phyloP scores from a whole-genome alignment of 163 green algal species.

The Chlamydomonas reinhardtii region DNA sequence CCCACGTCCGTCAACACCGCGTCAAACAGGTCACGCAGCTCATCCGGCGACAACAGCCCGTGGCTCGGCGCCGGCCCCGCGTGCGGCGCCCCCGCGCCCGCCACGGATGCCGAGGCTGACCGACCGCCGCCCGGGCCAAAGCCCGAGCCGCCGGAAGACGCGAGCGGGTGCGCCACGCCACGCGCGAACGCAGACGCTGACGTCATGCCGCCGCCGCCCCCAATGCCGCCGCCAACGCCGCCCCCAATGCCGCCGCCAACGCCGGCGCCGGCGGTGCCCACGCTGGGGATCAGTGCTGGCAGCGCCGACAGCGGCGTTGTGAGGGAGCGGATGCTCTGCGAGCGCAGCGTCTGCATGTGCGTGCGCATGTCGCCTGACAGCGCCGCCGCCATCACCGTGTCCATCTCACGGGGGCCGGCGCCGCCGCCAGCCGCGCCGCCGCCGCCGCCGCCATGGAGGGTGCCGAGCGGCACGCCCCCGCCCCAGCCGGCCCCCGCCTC shows the following conservation, averaged over 20 bases:
- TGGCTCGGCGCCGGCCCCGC: background rate
- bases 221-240: background rate
- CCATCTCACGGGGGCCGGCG: background rate
- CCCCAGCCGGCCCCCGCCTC: constrained; percentile 17
- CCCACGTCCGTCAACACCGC: constrained; percentile 64
- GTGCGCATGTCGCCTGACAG: constrained; percentile 30
- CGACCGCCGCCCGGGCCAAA: too few species aligned
- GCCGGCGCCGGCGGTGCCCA: background rate
- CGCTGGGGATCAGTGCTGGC: constrained; percentile 36
- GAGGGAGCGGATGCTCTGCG: constrained; percentile 38
- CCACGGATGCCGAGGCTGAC: too few species aligned
- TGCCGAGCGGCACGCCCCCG: background rate
- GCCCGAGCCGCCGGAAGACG: background rate
- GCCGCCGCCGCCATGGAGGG: background rate
- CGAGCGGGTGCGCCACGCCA: background rate
- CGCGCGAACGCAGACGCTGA: background rate
- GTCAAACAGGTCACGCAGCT: constrained; percentile 70
- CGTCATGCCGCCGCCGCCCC: background rate
- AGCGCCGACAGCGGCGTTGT: constrained; percentile 4
- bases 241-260: background rate
- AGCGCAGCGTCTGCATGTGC: constrained; percentile 46
- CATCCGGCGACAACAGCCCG: background rate
- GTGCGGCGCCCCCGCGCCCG: too few species aligned
- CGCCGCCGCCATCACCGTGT: constrained; percentile 17
- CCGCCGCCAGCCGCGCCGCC: background rate